Percentiles rank a stretch among this genome's conserved stretches.
phyloP scores from a whole-genome alignment of 2,329 filamentous ascomycete species.

The Pyrenochaeta sp. region DNA sequence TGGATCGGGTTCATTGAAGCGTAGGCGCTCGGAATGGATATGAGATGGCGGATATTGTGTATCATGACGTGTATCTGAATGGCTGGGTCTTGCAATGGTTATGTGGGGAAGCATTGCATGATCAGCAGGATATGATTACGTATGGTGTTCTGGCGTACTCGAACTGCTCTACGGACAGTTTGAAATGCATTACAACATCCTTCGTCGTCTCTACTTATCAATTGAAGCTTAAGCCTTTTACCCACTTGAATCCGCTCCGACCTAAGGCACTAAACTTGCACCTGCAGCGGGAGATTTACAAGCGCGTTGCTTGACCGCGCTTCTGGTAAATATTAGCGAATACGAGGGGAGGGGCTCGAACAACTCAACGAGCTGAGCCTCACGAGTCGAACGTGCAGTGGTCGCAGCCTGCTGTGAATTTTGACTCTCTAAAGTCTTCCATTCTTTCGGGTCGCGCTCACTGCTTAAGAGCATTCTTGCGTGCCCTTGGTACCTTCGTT shows the following conservation, averaged over 20 bases:
- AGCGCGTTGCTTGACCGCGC: constrained; percentile 7
- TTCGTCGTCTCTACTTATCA: background rate
- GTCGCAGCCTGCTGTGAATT: background rate
- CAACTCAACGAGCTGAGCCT: constrained; percentile 10
- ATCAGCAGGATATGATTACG: background rate
- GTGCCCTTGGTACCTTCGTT: too few relatives aligned
- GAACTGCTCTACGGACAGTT: background rate
- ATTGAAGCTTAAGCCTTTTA: background rate
- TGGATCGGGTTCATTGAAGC: background rate
- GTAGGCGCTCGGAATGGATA: background rate
- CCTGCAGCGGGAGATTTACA: constrained; percentile 17
- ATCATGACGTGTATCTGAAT: background rate
- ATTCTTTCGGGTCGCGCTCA: background rate
- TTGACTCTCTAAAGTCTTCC: background rate
- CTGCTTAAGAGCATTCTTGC: background rate
- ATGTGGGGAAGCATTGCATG: background rate
- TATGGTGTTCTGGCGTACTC: background rate
- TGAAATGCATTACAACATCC: background rate
- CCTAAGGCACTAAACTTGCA: background rate
- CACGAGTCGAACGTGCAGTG: constrained; percentile 1
- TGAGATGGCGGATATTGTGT: background rate
- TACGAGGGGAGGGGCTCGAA: constrained; percentile 14
- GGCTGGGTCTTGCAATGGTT: background rate
- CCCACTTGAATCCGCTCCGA: background rate
- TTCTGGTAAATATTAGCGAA: constrained; percentile 23